Evolutionary conservation across 441 rosid species (phyloP).

Genomic region (Populus hybrid): DNA sequence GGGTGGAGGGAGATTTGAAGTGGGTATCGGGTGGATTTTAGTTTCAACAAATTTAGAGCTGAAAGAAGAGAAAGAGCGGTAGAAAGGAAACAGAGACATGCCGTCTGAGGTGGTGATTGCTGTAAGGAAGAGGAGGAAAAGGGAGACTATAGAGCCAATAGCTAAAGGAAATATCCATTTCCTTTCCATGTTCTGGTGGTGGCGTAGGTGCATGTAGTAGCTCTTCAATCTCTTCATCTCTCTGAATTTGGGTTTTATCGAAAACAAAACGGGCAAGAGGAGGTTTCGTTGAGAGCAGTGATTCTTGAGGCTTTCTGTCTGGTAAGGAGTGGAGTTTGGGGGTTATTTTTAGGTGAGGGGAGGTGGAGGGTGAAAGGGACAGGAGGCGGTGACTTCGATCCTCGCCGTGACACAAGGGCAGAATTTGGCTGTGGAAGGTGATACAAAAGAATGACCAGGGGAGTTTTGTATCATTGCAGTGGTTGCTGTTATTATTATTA

Average conservation of each 20-base stretch:
- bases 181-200: conserved; percentile 49
- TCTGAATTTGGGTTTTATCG: neutral
- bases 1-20: conserved; percentile 67
- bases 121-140: conserved; percentile 56
- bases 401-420: conserved; percentile 16
- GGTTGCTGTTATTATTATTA: neutral
- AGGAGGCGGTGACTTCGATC: neutral
- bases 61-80: conserved; percentile 44
- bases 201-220: conserved; percentile 32
- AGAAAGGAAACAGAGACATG: conserved; percentile 50
- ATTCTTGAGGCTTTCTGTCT: neutral
- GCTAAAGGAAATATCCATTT: conserved; percentile 79
- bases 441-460: too few relatives aligned
- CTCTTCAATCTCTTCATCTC: conserved; percentile 31
- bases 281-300: too few relatives aligned
- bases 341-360: neutral
- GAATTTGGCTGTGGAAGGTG: neutral
- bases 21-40: conserved; percentile 54
- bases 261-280: too few relatives aligned
- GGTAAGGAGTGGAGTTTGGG: neutral
- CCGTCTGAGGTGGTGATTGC: conserved; percentile 57
- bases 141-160: conserved; percentile 57
- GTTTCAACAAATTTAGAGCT: conserved; percentile 74
- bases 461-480: neutral
- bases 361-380: neutral